Percentiles rank a stretch among this genome's conserved stretches.
Evolutionary conservation across 208 protist species (phyloP).

Genomic region (Porcisia deanei): DNA sequence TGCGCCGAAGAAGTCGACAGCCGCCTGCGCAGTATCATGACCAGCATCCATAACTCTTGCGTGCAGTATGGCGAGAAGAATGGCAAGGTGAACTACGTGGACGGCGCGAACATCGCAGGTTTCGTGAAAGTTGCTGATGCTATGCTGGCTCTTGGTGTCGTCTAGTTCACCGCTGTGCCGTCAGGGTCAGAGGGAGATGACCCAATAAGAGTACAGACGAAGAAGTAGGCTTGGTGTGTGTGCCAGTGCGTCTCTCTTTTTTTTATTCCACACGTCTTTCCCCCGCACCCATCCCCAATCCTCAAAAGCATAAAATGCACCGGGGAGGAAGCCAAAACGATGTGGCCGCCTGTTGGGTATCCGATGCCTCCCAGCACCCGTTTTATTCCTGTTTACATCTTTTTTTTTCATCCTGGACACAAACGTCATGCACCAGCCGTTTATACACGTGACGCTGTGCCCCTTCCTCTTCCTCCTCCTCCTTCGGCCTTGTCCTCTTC

Average conservation of each 20-base stretch:
- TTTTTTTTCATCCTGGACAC: too few relatives aligned
- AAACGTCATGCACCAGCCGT: too few relatives aligned
- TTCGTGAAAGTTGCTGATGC: constrained; percentile 87
- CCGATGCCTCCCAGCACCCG: too few relatives aligned
- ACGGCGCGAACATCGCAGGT: constrained; percentile 94
- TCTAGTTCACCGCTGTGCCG: constrained; percentile 29
- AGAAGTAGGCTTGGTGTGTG: background rate
- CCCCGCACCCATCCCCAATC: too few relatives aligned
- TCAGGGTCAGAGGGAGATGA: background rate
- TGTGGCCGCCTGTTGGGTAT: too few relatives aligned
- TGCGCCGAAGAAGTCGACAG: constrained; percentile 84
- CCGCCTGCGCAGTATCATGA: constrained; percentile 91
- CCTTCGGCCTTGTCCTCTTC: background rate
- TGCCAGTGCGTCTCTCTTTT: background rate
- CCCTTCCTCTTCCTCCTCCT: background rate
- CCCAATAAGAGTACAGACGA: background rate
- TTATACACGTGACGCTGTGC: background rate
- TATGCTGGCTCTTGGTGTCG: constrained; percentile 65
- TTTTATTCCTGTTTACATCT: too few relatives aligned
- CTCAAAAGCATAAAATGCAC: too few relatives aligned
- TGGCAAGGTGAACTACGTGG: constrained; percentile 61
- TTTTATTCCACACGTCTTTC: background rate
- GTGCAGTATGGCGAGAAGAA: constrained; percentile 53
- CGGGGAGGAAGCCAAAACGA: too few relatives aligned
- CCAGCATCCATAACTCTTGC: constrained; percentile 78